Base-by-base conservation (phyloP, 345 rosid species). In the Geranium rotundifolium region DNA sequence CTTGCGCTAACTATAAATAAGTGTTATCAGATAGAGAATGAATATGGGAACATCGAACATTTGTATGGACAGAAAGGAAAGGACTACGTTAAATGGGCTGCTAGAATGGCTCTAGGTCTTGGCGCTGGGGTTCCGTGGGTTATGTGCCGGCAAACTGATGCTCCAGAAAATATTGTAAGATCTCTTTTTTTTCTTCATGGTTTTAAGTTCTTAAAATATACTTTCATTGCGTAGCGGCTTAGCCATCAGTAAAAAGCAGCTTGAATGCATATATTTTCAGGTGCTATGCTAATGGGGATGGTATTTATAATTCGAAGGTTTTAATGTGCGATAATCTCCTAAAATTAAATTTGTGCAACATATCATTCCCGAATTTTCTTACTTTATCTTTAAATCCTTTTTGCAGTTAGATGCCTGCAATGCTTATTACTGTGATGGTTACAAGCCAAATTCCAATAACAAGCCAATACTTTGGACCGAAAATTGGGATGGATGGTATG, bases 401-500 rank as follows among this genome's bases (percentile, higher is more conserved):
- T 72, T 50, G 64, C 89, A 91, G 98, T 78, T 91, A 58, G 89
- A 91, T 89, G 80, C 98, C 52, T 91, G 98, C 88, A 91, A 91
- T 63, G 95, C 76, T 71, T 91, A 82, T 67, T 91, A 91, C 68
- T 91, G 95, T 78, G 96, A 91, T 77, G 98, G 98, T 58, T 91
- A 79, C 65, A 91, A 76, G 78, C 91, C 98, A 60, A 89, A 91
- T 75, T 85, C 98, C 54, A 39, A 41, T 20, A 78, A 62, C 31
- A 91, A 91, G 69, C 98, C 96, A 59, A 67, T 75, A 57, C 66
- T 91, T 59, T 91, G 98, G 98, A 91, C 98, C 34, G 98, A 91
- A 76, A 73, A 91, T 80, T 91, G 96, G 96, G 96, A 89, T 91
- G 98, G 98, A 72, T 91, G 98, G 98, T 91, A 85, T 72, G 84